A percentile compares a stretch with the other conserved stretches of the same genome.
Conservation (phyloP, 768 basidiomycete genomes). For the Leucosporidium scottii region DNA sequence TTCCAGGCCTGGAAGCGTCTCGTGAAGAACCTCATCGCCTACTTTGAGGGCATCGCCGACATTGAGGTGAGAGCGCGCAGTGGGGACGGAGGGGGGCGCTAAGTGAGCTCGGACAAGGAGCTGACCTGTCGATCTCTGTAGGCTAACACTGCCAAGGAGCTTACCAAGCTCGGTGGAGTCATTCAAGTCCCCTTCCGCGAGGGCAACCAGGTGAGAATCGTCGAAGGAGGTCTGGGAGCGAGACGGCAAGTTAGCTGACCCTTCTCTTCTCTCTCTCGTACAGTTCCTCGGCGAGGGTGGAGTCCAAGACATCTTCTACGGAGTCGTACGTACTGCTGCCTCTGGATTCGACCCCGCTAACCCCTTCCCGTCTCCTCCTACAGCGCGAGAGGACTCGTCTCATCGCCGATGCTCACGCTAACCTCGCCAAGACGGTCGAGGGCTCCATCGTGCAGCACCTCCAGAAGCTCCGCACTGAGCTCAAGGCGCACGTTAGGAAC, state of each 20-base stretch:
- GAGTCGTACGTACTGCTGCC: slow-evolving; percentile 46
- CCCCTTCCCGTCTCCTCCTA: background rate
- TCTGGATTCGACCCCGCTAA: background rate
- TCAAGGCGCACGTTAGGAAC: slow-evolving; percentile 89
- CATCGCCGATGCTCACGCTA: slow-evolving; percentile 94
- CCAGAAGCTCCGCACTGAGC: slow-evolving; percentile 86
- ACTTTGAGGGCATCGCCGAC: slow-evolving; percentile 55
- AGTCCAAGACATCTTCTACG: slow-evolving; percentile 77
- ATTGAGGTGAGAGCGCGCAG: slow-evolving; percentile 52
- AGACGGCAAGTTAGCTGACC: too few species aligned
- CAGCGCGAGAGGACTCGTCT: slow-evolving; percentile 76
- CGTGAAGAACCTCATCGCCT: slow-evolving; percentile 37
- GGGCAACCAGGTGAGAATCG: slow-evolving; percentile 39
- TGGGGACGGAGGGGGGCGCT: too few species aligned
- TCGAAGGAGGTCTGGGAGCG: too few species aligned
- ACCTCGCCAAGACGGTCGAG: slow-evolving; percentile 90
- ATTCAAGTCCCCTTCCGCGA: slow-evolving; percentile 95
- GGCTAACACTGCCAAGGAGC: slow-evolving; percentile 84
- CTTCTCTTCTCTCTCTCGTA: slow-evolving; percentile 40
- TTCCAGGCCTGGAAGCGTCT: slow-evolving; percentile 39
- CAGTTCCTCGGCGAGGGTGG: slow-evolving; percentile 96
- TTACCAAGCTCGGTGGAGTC: slow-evolving; percentile 85
- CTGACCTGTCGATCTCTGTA: background rate
- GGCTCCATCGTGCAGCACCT: slow-evolving; percentile 96
- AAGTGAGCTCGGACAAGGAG: too few species aligned